phyloP scores from a whole-genome alignment of 2,329 filamentous ascomycete species.

The Colletotrichum incanum region DNA sequence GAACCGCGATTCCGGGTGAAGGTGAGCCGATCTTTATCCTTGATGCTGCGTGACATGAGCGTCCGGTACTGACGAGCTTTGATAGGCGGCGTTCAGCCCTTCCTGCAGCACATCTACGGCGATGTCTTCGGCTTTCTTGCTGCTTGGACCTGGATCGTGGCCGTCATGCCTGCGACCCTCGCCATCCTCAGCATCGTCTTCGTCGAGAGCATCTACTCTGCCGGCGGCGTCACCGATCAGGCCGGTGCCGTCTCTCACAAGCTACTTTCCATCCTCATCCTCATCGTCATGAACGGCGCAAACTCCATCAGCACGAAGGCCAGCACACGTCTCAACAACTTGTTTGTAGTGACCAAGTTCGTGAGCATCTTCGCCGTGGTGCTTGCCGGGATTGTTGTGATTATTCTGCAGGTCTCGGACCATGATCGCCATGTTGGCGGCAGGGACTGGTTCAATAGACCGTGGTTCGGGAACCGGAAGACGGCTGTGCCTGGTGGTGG shows the following conservation, averaged over 20 bases:
- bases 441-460: slow-evolving; percentile 65
- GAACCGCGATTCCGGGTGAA: slow-evolving; percentile 75
- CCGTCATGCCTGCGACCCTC: slow-evolving; percentile 75
- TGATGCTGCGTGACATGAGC: too few species aligned
- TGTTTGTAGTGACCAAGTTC: slow-evolving; percentile 71
- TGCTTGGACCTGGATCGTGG: slow-evolving; percentile 77
- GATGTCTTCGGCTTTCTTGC: slow-evolving; percentile 74
- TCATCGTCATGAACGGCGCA: slow-evolving; percentile 63
- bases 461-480: slow-evolving; percentile 70
- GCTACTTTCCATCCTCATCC: slow-evolving; percentile 64
- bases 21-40: slow-evolving; percentile 53
- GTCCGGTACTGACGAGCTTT: background rate
- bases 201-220: slow-evolving; percentile 72
- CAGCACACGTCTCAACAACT: slow-evolving; percentile 69
- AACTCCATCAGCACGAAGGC: slow-evolving; percentile 72
- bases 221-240: slow-evolving; percentile 62
- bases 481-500: slow-evolving; percentile 66
- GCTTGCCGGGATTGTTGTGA: slow-evolving; percentile 64
- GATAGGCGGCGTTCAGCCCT: slow-evolving; percentile 73
- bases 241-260: slow-evolving; percentile 63
- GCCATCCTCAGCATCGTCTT: slow-evolving; percentile 77
- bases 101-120: slow-evolving; percentile 73
- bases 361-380: slow-evolving; percentile 64
- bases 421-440: slow-evolving; percentile 60
- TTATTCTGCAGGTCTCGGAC: slow-evolving; percentile 57